phyloP scores from a whole-genome alignment of 768 basidiomycete species.

The Holtermannia corniformis region DNA sequence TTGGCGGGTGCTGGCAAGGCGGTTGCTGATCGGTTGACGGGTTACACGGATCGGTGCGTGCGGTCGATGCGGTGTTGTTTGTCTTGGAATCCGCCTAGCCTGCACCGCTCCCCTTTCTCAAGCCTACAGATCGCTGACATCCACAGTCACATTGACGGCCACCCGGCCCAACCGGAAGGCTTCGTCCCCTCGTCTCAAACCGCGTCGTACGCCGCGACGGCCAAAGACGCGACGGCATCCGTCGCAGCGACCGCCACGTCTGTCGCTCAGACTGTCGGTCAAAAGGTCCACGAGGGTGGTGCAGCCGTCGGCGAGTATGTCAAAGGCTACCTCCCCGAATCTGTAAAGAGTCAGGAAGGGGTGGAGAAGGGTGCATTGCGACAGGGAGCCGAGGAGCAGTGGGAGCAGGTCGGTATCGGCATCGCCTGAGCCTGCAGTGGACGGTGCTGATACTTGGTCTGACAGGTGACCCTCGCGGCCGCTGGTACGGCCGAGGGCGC shows the following conservation, averaged over 20 bases:
- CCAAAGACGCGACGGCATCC: constrained; percentile 5
- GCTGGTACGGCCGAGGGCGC: constrained; percentile 24
- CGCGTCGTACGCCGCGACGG: neutral
- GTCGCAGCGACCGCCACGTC: constrained; percentile 19
- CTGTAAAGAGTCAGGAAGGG: constrained; percentile 13
- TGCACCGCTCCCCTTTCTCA: too few relatives aligned
- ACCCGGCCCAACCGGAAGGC: neutral
- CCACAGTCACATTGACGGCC: neutral
- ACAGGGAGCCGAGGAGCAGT: constrained; percentile 22
- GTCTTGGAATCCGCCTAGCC: neutral
- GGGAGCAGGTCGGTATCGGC: constrained; percentile 7
- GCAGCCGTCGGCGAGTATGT: constrained; percentile 15
- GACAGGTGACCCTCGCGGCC: constrained; percentile 25
- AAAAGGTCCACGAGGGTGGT: constrained; percentile 26
- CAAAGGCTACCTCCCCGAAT: constrained; percentile 16
- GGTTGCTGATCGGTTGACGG: constrained; percentile 17
- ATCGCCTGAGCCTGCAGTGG: neutral
- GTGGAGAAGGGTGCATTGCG: constrained; percentile 19
- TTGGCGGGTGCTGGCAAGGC: constrained; percentile 23
- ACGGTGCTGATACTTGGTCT: neutral
- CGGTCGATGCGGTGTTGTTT: neutral
- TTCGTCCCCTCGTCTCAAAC: neutral
- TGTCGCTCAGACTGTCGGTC: constrained; percentile 15
- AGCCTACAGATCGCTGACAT: too few relatives aligned
- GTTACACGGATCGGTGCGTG: constrained; percentile 28